These are phyloP conservation scores for Penicillium fimorum DNA, from an alignment of 495 filamentous ascomycete genomes.

Conservation along the genomic window DNA sequence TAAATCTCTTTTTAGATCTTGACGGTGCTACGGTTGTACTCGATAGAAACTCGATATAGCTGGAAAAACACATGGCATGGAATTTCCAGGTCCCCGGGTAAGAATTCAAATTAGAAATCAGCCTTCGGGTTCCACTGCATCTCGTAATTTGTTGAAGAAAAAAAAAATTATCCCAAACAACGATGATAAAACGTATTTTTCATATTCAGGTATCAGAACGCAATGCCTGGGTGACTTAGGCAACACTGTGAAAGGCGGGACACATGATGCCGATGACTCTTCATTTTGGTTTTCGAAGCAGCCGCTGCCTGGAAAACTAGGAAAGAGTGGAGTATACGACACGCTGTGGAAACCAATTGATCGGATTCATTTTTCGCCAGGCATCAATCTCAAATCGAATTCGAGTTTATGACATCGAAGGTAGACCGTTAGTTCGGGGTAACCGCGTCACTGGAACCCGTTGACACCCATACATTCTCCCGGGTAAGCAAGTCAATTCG, in stretches of 20 bases:
- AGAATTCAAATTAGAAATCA: slow-evolving; percentile 11
- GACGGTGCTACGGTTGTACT: slow-evolving; percentile 1
- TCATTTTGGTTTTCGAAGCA: slow-evolving; percentile 14
- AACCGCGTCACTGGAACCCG: slow-evolving; percentile 2
- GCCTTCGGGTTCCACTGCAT: slow-evolving; percentile 5
- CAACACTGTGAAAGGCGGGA: slow-evolving; percentile 17
- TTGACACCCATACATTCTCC: slow-evolving; percentile 12
- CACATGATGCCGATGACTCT: slow-evolving; percentile 23
- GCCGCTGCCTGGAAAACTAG: slow-evolving; percentile 14
- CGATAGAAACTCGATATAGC: not conserved
- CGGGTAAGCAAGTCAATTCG: slow-evolving; percentile 6
- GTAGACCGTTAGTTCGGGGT: slow-evolving; percentile 23
- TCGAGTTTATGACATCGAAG: slow-evolving; percentile 4
- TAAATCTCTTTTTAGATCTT: not conserved
- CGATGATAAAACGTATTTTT: slow-evolving; percentile 4
- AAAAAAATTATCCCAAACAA: not conserved
- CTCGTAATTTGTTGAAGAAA: slow-evolving; percentile 3
- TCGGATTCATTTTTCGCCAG: slow-evolving; percentile 9
- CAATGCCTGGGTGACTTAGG: slow-evolving; percentile 21
- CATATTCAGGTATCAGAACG: not conserved
- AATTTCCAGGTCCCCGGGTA: not conserved
- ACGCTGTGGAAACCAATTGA: slow-evolving; percentile 13
- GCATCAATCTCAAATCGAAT: slow-evolving; percentile 15
- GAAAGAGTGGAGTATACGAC: slow-evolving; percentile 6
- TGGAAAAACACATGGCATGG: slow-evolving; percentile 2